Evolutionary conservation across 208 protist genomes (phyloP).

Genomic region (Wallacemonas sp.): DNA sequence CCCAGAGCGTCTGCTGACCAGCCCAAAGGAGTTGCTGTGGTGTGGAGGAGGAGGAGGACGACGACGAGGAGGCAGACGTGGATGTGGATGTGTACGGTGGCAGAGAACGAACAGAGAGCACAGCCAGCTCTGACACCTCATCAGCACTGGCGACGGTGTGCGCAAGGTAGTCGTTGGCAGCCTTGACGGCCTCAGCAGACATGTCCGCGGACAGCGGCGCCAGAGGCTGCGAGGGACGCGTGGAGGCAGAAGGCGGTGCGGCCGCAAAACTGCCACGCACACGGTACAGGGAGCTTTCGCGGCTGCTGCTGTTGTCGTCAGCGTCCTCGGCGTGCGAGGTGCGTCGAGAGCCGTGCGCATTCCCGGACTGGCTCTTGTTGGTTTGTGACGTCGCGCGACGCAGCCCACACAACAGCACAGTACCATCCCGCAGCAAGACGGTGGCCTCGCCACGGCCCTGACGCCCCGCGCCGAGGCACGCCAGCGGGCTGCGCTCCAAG

Average conservation of each 20-base stretch:
- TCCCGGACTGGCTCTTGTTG: no score
- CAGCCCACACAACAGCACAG: constrained; percentile 44
- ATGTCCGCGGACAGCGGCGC: constrained; percentile 1
- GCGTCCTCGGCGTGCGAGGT: not conserved
- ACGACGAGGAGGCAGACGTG: constrained; percentile 4
- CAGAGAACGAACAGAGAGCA: constrained; percentile 22
- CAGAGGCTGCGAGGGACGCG: not conserved
- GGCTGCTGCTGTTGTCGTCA: not conserved
- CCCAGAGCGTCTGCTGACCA: constrained; percentile 44
- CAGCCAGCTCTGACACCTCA: constrained; percentile 2
- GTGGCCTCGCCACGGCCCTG: constrained; percentile 43
- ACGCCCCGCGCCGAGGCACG: constrained; percentile 44
- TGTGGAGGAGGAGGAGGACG: not conserved
- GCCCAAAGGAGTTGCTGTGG: constrained; percentile 33
- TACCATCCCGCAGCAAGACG: constrained; percentile 49
- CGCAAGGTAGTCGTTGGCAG: not conserved
- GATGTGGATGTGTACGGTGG: constrained; percentile 17
- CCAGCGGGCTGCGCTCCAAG: constrained; percentile 35
- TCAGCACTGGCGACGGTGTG: constrained; percentile 10
- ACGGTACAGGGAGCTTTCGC: constrained; percentile 13
- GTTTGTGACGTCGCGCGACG: no score
- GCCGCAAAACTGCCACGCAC: constrained; percentile 10
- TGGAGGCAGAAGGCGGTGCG: not conserved
- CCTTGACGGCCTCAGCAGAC: not conserved
- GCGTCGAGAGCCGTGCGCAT: no score